Evolutionary conservation across 352 stramenopile genomes (phyloP).

Genomic region (Phytophthora cactorum): DNA sequence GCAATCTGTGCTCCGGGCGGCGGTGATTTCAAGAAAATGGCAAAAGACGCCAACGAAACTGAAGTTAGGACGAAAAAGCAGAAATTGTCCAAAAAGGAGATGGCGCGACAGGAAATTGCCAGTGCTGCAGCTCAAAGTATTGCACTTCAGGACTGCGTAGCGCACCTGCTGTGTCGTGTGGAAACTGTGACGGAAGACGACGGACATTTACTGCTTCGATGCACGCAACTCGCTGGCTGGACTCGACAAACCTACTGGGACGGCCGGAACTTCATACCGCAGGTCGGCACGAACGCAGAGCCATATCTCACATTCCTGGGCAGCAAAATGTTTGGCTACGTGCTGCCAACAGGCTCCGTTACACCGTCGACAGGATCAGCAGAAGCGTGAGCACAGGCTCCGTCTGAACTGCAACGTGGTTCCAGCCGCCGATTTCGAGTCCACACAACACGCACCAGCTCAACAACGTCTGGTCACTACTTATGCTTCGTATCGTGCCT

Average conservation of each 20-base stretch:
- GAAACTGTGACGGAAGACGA: conserved; percentile 69
- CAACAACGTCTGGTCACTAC: too few species aligned
- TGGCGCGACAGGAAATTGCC: conserved; percentile 42
- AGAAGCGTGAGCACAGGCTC: conserved; percentile 19
- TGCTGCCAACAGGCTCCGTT: conserved; percentile 32
- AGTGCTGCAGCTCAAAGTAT: conserved; percentile 39
- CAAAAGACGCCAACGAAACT: conserved; percentile 2
- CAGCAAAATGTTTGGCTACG: conserved; percentile 79
- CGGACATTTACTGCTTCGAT: conserved; percentile 76
- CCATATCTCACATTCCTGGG: conserved; percentile 87
- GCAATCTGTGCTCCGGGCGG: conserved; percentile 54
- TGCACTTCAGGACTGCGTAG: conserved; percentile 60
- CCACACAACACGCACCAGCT: conserved; percentile 6
- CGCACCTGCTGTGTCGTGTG: conserved; percentile 74
- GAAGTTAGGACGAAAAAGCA: conserved; percentile 34
- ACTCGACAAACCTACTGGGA: conserved; percentile 76
- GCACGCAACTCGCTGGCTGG: conserved; percentile 68
- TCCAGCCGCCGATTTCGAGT: conserved; percentile 13
- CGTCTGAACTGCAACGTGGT: conserved; percentile 14
- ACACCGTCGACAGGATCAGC: conserved; percentile 10
- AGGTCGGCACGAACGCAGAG: conserved; percentile 23
- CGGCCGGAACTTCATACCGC: conserved; percentile 77
- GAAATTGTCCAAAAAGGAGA: conserved; percentile 74
- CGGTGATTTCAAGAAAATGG: neutral
- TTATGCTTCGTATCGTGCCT: conserved; percentile 1